Conservation (phyloP, 208 protist species). For the Trypanosoma vivax region DNA sequence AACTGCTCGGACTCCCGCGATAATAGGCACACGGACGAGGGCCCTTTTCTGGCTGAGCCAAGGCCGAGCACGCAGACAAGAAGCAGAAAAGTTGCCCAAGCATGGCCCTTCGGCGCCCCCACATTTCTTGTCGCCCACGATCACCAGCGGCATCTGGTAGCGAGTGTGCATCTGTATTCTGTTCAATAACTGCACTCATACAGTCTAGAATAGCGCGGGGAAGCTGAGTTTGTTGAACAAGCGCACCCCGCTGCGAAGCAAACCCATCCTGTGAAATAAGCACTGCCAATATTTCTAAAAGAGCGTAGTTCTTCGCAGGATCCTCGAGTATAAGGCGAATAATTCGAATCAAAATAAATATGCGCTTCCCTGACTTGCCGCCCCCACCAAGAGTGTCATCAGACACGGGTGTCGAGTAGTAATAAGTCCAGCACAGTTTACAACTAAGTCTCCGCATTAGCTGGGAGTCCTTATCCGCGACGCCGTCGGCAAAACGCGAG, state of each 20-base stretch:
- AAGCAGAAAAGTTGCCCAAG: conserved; percentile 25
- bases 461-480: conserved; percentile 13
- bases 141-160: too few relatives aligned
- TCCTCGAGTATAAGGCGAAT: conserved; percentile 40
- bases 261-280: conserved; percentile 47
- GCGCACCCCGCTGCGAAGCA: background rate
- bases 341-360: conserved; percentile 33
- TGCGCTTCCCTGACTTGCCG: background rate
- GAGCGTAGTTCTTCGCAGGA: conserved; percentile 27
- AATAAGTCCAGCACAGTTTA: conserved; percentile 48
- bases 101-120: conserved; percentile 5
- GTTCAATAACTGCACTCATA: conserved; percentile 9
- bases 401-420: background rate
- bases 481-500: conserved; percentile 12
- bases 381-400: background rate
- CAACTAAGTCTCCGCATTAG: conserved; percentile 31
- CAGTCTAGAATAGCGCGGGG: conserved; percentile 17
- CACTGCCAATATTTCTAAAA: conserved; percentile 64
- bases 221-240: conserved; percentile 22
- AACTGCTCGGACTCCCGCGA: conserved; percentile 7
- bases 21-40: conserved; percentile 15
- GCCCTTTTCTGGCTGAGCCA: conserved; percentile 7
- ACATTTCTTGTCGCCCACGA: background rate
- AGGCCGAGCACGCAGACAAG: conserved; percentile 13
- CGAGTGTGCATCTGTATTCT: background rate